Conservation (phyloP, 768 basidiomycete species). For the Leccinellum luteum region DNA sequence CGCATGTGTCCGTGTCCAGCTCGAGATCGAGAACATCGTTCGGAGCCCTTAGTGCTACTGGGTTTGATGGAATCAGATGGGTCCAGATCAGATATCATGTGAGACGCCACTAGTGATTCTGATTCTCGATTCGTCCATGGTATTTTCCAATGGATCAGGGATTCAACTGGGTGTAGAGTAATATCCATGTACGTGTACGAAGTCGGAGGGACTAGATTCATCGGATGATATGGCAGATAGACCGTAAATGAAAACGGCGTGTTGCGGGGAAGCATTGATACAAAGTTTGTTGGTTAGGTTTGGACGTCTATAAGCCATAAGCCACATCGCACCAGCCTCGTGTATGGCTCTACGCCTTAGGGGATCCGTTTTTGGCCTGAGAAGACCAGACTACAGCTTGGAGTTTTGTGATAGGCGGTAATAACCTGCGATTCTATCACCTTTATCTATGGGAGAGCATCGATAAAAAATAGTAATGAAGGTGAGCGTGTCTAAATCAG, state of each 20-base stretch:
- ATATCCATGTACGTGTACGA: slow-evolving; percentile 14
- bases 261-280: slow-evolving; percentile 26
- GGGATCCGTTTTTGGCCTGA: slow-evolving; percentile 5
- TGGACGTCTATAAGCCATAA: not conserved
- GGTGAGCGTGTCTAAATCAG: not conserved
- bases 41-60: slow-evolving; percentile 19
- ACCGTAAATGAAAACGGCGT: slow-evolving; percentile 25
- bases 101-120: slow-evolving; percentile 13
- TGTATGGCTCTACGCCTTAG: slow-evolving; percentile 14
- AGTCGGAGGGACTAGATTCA: slow-evolving; percentile 6
- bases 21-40: slow-evolving; percentile 67
- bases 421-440: slow-evolving; percentile 17
- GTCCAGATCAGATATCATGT: slow-evolving; percentile 2
- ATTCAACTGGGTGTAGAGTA: slow-evolving; percentile 11
- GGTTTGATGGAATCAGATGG: slow-evolving; percentile 4
- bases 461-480: slow-evolving; percentile 10
- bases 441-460: slow-evolving; percentile 9
- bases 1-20: slow-evolving; percentile 59
- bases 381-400: not conserved
- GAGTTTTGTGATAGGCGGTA: slow-evolving; percentile 5
- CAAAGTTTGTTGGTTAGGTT: slow-evolving; percentile 21
- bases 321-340: slow-evolving; percentile 17
- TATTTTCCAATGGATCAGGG: slow-evolving; percentile 1
- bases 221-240: slow-evolving; percentile 4
- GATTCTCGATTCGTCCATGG: not conserved